Base-by-base conservation (phyloP, 176 grass and related monocot genomes). In the Stipa capillata region DNA sequence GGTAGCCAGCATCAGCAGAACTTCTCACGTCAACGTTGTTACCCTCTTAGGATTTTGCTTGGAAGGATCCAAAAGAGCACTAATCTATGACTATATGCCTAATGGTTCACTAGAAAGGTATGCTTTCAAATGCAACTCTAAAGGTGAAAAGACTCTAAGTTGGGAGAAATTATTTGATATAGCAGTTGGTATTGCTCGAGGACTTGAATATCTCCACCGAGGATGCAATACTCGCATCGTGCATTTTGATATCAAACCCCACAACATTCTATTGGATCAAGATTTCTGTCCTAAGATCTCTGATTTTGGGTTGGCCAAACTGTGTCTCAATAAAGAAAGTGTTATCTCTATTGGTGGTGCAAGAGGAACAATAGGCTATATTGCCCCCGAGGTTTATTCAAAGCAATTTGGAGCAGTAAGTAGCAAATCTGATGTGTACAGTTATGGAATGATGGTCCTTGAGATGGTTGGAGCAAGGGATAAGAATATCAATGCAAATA, bases 81-180 rank as follows among this genome's bases (percentile, higher is more conserved):
- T 91, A 7, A 43, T 91, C 6, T 91, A 91, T 5, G 89, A 88
- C 34, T 91, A 83, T 32, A 91, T 91, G 81, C 74, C 74, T 1
- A 87, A 84, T 42, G 85, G 81, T 54, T 83, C 72, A 29, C 53
- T 87, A 20, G 79, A 87, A 67, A 77, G 16, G 44, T 76, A 69
- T 61, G 65, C 73, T 29, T 82, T 76, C 23, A 34, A 8, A 2
- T 25, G 11, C 10, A 25, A 5, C 2, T 8, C 27, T 12, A 2
- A 18, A 12, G 39, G 7, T 40, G 15, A 27, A 59, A 31, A 29
- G 63, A 60, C 31, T 4, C 32, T 87, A 11, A 3, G 18, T 3
- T 87, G 79, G 72, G 48, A 77, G 6, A 87, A 69, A 61, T 54
- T 82, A 47, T 82, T 70, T 62, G 54, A 78, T 4, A 82, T 87